These are phyloP conservation scores for Stephania cephalantha DNA, from an alignment of 164 flowering plant genomes.

Conservation along the genomic window DNA sequence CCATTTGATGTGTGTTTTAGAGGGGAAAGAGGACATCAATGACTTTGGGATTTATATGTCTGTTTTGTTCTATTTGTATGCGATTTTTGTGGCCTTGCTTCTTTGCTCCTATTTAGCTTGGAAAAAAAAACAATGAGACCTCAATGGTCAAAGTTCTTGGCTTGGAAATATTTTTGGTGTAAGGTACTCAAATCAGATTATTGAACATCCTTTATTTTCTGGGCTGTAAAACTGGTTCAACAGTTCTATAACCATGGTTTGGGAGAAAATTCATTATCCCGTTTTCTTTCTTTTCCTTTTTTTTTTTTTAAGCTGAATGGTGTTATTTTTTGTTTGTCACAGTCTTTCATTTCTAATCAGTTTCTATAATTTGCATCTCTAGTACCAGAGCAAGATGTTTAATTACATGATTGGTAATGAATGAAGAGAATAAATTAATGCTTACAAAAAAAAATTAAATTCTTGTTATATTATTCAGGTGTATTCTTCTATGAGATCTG, in stretches of 20 bases:
- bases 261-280: too few relatives aligned
- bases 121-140: too few relatives aligned
- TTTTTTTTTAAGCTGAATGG: not conserved
- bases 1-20: not conserved
- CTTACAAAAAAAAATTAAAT: not conserved
- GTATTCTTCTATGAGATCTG: constrained; percentile 82
- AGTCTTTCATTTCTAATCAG: not conserved
- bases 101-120: too few relatives aligned
- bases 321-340: not conserved
- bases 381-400: too few relatives aligned
- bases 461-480: constrained; percentile 35
- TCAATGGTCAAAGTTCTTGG: too few relatives aligned
- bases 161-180: not conserved
- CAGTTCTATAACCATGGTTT: not conserved
- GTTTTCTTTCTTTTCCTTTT: not conserved
- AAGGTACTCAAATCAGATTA: not conserved
- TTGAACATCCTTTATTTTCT: not conserved
- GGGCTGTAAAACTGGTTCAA: not conserved
- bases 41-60: not conserved
- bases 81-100: too few relatives aligned
- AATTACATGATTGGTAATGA: not conserved
- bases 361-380: not conserved
- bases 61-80: not conserved
- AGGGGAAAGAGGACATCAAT: not conserved
- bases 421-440: not conserved